phyloP scores from a whole-genome alignment of 2,329 filamentous ascomycete species.

The Ampelomyces quisqualis region DNA sequence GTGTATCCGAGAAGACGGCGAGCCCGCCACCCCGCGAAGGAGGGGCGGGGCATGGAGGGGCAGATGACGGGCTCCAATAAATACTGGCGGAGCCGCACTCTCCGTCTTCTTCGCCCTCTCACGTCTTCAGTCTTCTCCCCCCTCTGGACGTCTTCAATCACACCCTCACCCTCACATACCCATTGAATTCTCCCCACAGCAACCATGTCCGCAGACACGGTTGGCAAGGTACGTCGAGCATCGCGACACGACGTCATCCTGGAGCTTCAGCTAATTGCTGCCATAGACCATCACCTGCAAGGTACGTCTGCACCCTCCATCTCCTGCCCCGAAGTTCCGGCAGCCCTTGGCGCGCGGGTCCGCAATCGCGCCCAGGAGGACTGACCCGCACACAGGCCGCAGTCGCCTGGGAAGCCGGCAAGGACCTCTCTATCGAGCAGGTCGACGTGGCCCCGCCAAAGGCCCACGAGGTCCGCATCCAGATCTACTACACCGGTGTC shows the following conservation, averaged over 20 bases:
- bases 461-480: constrained; percentile 92
- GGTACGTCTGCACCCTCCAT: constrained; percentile 68
- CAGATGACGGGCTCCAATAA: constrained; percentile 26
- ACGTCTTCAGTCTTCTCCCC: constrained; percentile 10
- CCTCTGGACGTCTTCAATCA: constrained; percentile 7
- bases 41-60: constrained; percentile 35
- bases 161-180: constrained; percentile 14
- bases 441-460: constrained; percentile 86
- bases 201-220: constrained; percentile 56
- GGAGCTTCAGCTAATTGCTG: constrained; percentile 5
- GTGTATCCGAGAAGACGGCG: constrained; percentile 21
- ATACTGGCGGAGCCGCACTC: constrained; percentile 27
- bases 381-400: constrained; percentile 63
- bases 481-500: constrained; percentile 97
- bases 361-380: constrained; percentile 18
- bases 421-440: constrained; percentile 85
- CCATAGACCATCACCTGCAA: constrained; percentile 88
- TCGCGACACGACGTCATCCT: constrained; percentile 1
- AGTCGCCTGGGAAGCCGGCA: constrained; percentile 94
- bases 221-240: constrained; percentile 53
- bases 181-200: constrained; percentile 11
- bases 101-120: constrained; percentile 11
- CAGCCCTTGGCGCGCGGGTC: constrained; percentile 31
- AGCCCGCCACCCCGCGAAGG: constrained; percentile 28
- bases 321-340: constrained; percentile 8